Base-by-base conservation (phyloP, 495 filamentous ascomycete genomes). In the Tirmania nivea region DNA sequence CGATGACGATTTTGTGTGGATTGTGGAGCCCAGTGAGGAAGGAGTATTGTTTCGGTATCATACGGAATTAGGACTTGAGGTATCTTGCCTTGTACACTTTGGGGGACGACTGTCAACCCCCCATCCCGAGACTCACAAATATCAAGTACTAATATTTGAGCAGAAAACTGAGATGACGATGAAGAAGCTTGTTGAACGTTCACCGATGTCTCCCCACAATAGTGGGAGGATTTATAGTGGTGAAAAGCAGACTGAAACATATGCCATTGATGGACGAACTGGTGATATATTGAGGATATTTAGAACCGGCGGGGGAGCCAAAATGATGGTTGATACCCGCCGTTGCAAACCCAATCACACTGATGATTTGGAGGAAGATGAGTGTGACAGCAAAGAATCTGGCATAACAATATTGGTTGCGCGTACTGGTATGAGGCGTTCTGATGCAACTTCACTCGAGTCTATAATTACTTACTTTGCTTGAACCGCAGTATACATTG, bases 1-100 rank as follows among this genome's bases (percentile, higher is more conserved):
- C 17, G 78, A 87, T 50, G 83, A 93, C 57, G 79, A 87, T 53
- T 87, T 85, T 55, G 66, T 93, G n/a, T 97, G 90, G 90, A 86
- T 94, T 50, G 85, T 97, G 49, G 92, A 96, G 64, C 90, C 90
- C 9, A 90, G 78, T 52, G 75, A 80, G 55, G 82, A 93, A 66
- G 90, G 90, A 2, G 78, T 75, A 61, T 72, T 97, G n/a, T 95
- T 90, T 57, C 77, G 92, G 20, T 93, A 89, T 71, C 77, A 76
- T 35, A 83, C 81, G 34, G 77, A 64, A 17, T 54, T 52, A 16
- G 62, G 62, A 16, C 37, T 65, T 14, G 56, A 65, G 62, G 62
- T 64, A 57, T 51, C 36, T 56, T 34, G 78, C 74, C 37, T 66
- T 81, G 56, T 3, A 31, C 25, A 31, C 1, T 31, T 31, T 3